Conservation (phyloP, 257 asterid genomes). For the Anisodus tanguticus region DNA sequence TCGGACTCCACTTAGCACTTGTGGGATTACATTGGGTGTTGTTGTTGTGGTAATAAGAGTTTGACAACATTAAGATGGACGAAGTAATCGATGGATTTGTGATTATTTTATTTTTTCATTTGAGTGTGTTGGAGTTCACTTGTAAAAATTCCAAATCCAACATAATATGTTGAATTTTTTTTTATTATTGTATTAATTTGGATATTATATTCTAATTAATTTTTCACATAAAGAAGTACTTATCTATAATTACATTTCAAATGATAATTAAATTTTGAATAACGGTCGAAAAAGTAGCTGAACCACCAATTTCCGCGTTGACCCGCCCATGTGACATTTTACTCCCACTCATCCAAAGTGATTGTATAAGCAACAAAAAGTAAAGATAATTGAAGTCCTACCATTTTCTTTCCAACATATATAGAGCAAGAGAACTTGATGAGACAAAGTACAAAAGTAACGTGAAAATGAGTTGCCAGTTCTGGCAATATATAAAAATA, state of each 20-base stretch:
- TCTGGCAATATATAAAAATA: background rate
- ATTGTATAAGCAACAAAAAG: background rate
- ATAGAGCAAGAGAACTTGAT: background rate
- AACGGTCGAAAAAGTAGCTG: background rate
- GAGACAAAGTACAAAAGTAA: background rate
- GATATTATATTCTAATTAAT: no score
- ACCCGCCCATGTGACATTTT: constrained; percentile 5
- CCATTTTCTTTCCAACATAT: background rate
- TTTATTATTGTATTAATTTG: no score
- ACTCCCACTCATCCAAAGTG: background rate
- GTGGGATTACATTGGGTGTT: no score
- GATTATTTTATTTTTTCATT: no score
- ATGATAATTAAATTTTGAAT: background rate
- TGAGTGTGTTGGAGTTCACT: no score
- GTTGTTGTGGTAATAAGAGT: no score
- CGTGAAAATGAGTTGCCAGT: background rate
- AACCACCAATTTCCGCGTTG: background rate
- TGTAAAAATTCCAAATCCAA: no score
- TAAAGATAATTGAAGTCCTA: background rate
- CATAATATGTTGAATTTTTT: no score
- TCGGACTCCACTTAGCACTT: no score
- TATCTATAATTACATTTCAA: background rate
- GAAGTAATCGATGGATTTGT: no score
- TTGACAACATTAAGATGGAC: no score
- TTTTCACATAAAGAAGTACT: background rate